Percentiles rank a stretch among this genome's conserved stretches.
Evolutionary conservation across 768 basidiomycete genomes (phyloP).

Genomic region (Cytidiella melzeri): DNA sequence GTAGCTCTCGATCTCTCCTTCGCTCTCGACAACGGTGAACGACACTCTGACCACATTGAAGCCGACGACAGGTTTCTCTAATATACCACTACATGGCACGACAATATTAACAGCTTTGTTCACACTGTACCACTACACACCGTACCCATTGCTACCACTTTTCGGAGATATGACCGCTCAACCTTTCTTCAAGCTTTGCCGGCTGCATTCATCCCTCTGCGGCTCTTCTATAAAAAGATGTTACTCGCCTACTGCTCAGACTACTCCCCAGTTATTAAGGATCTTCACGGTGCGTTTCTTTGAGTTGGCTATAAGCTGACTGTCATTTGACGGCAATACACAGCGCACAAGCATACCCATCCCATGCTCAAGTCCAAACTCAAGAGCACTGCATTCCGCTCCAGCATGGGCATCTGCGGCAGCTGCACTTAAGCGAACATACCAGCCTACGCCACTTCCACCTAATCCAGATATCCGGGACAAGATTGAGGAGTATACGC

Average conservation of each 20-base stretch:
- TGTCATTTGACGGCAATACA: too few species aligned
- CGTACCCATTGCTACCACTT: neutral
- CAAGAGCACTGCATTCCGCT: neutral
- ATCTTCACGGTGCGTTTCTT: neutral
- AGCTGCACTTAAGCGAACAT: conserved; percentile 9
- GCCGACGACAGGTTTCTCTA: too few species aligned
- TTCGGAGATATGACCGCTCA: neutral
- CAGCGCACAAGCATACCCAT: too few species aligned
- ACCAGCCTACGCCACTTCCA: neutral
- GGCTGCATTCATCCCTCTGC: neutral
- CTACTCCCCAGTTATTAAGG: neutral
- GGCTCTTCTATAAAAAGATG: neutral
- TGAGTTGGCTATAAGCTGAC: too few species aligned
- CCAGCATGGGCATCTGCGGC: conserved; percentile 6
- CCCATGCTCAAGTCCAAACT: too few species aligned
- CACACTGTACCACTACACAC: neutral
- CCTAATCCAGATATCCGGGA: neutral
- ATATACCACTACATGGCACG: neutral
- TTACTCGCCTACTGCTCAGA: neutral
- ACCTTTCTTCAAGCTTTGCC: neutral
- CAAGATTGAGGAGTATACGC: neutral
- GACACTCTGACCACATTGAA: neutral
- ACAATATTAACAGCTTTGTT: neutral
- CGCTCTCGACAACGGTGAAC: neutral
- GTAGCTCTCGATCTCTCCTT: neutral